Base-by-base conservation (phyloP, 2,329 filamentous ascomycete species). In the Sclerotinia nivalis region DNA sequence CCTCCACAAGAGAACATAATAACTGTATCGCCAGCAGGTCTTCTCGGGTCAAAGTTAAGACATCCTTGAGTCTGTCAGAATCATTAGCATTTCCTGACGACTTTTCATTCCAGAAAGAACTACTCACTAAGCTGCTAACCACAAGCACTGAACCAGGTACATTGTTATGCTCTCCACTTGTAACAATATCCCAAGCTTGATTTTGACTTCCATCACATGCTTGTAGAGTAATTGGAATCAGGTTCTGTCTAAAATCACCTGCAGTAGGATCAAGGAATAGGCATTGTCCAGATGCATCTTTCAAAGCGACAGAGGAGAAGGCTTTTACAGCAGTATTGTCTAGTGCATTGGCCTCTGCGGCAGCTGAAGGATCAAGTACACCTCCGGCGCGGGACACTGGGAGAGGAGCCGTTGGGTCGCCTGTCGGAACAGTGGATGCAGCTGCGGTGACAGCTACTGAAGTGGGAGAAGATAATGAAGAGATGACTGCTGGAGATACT, bases 1-100 rank as follows among this genome's bases (percentile, higher is more conserved):
- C 86, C 86, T 61, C 86, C 86, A 73, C 86, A 89, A 15, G 86
- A 87, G 74, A 88, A 88, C 55, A 88, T 81, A 56, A 85, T 76
- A 25, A 87, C 84, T 74, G 86, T 85, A 73, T 84, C 83, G 10
- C 84, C 85, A 2, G 81, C 79, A 2, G 80, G 77, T 31, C 85
- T 82, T 55, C 86, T 82, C 15, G 84, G 83, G 72, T 89, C 86
- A 71, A 87, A 86, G 79, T 87, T 88, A 74, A 87, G 79, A 75
- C 86, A 88, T 56, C 86, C 86, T 75, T 87, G 83, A 1, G 86
- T 88, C 79, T 82, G 56, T 34, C 2, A 58, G 13, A 22, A 49
- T 20, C 47, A 50, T 65, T 37, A 52, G 43, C 52, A 58, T 34
- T 56, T n/a, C 22, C 34, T 13, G 18, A 55, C 13, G 2, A 50